These are phyloP conservation scores for Nothomitra cinnamomea DNA, from an alignment of 2,329 filamentous ascomycete genomes.

Conservation along the genomic window DNA sequence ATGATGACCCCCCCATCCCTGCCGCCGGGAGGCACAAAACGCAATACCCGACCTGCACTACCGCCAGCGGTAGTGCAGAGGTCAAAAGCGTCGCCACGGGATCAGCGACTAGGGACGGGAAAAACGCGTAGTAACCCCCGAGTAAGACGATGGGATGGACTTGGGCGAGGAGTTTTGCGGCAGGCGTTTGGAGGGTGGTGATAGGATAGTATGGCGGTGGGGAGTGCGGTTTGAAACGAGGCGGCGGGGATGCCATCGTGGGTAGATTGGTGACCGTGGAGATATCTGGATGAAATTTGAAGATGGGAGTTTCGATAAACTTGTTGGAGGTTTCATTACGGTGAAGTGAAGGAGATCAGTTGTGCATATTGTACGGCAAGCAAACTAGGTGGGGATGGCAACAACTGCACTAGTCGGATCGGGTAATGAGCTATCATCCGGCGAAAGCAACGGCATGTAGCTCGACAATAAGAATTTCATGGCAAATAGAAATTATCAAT, in stretches of 20 bases:
- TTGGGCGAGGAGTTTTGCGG: conserved; percentile 40
- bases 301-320: no score
- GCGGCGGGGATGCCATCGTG: not conserved
- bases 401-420: no score
- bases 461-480: no score
- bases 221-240: not conserved
- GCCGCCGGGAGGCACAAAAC: conserved; percentile 41
- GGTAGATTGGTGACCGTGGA: no score
- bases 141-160: conserved; percentile 52
- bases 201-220: conserved; percentile 28
- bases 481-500: no score
- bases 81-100: conserved; percentile 46
- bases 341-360: no score
- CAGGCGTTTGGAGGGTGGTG: conserved; percentile 19
- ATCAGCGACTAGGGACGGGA: conserved; percentile 49
- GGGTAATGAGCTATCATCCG: no score
- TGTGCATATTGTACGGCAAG: no score
- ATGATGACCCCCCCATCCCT: conserved; percentile 19
- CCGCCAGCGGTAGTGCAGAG: conserved; percentile 43
- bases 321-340: no score
- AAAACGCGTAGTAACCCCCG: conserved; percentile 43
- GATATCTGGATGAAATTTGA: no score
- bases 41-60: conserved; percentile 44
- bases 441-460: no score
- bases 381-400: no score